A percentile compares a stretch with the other conserved stretches of the same genome.
These are phyloP conservation scores for Bauhinia variegata DNA, from an alignment of 306 rosid genomes.

Conservation along the genomic window DNA sequence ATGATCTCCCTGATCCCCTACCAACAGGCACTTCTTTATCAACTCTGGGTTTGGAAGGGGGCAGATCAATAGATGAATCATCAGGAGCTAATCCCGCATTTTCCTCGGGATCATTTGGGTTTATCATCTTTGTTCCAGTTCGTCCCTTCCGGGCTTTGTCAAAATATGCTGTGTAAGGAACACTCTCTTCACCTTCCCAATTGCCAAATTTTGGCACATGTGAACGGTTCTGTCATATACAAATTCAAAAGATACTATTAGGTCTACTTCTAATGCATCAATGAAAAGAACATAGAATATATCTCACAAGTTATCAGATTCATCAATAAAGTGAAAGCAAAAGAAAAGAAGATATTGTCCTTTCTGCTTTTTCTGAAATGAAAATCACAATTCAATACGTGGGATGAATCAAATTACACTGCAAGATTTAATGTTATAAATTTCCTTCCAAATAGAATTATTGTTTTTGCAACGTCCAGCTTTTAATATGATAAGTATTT, in stretches of 20 bases:
- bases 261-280: no score
- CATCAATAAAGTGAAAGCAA: constrained; percentile 1
- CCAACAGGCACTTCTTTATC: constrained; percentile 42
- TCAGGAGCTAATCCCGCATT: constrained; percentile 51
- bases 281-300: constrained; percentile 22
- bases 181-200: constrained; percentile 83
- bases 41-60: constrained; percentile 48
- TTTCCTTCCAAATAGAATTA: constrained; percentile 4
- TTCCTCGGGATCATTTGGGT: constrained; percentile 89
- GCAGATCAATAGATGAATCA: constrained; percentile 43
- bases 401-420: constrained; percentile 2
- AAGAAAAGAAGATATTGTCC: neutral
- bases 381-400: constrained; percentile 5
- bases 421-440: constrained; percentile 1
- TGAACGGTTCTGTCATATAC: constrained; percentile 72
- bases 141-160: constrained; percentile 89
- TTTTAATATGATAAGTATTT: neutral
- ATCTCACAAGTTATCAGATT: constrained; percentile 17
- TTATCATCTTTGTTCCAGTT: constrained; percentile 66
- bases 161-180: constrained; percentile 90
- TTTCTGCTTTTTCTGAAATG: constrained; percentile 11
- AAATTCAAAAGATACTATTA: constrained; percentile 42
- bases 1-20: constrained; percentile 41
- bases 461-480: neutral
- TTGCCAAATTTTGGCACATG: constrained; percentile 91